Percentiles rank a stretch among this genome's conserved stretches.
phyloP scores from a whole-genome alignment of 495 filamentous ascomycete genomes.

The Cercophora newfieldiana region DNA sequence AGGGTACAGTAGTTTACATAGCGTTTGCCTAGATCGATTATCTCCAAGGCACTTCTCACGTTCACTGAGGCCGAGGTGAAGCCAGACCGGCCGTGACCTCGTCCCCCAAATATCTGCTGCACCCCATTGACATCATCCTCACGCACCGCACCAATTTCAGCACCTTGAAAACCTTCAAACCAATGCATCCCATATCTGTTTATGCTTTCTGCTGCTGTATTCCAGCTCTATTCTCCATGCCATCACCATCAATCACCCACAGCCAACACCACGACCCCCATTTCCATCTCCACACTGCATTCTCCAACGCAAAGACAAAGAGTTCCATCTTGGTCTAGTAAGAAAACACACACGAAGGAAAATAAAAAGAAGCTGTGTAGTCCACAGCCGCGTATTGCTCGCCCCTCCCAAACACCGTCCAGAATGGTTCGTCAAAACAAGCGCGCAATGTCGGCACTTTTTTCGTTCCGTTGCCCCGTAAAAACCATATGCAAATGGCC shows the following conservation, averaged over 20 bases:
- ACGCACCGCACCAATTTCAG: not conserved
- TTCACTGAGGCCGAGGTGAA: too few relatives aligned
- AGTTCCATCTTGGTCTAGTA: not conserved
- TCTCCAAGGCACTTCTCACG: too few relatives aligned
- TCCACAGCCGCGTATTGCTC: not conserved
- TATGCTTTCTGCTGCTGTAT: not conserved
- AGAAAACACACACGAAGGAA: not conserved
- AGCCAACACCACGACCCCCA: too few relatives aligned
- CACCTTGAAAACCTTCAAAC: not conserved
- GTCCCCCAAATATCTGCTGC: not conserved
- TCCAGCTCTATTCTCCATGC: not conserved
- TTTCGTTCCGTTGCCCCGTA: not conserved
- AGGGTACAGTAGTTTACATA: too few relatives aligned
- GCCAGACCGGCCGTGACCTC: too few relatives aligned
- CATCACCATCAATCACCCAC: not conserved
- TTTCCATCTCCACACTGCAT: not conserved
- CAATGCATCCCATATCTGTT: not conserved
- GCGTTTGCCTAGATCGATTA: too few relatives aligned
- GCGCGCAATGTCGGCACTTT: not conserved
- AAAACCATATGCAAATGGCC: conserved; percentile 5
- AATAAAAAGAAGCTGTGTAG: not conserved
- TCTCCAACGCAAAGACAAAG: not conserved
- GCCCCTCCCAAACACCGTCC: not conserved
- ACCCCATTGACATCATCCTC: not conserved
- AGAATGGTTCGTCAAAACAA: conserved; percentile 2